Percentiles rank a stretch among this genome's conserved stretches.
Evolutionary conservation across 129 eudicot genomes (phyloP).

Genomic region (Escallonia herrerae): DNA sequence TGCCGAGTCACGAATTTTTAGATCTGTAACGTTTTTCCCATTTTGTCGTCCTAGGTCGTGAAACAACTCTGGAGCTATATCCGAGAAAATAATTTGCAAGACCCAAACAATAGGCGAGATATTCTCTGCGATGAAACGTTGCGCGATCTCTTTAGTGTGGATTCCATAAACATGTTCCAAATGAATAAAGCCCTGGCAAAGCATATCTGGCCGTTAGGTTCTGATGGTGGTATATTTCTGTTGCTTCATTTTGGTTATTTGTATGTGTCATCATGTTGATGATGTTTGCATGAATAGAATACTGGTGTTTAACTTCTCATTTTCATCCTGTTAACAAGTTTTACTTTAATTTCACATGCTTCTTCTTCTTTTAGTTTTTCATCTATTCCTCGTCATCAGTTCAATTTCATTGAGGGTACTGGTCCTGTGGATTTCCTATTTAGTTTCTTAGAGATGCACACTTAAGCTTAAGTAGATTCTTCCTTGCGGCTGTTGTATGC

Average conservation of each 20-base stretch:
- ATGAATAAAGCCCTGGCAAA: slow-evolving; percentile 80
- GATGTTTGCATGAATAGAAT: background rate
- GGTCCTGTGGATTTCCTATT: too few relatives aligned
- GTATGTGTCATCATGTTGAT: background rate
- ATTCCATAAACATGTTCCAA: slow-evolving; percentile 71
- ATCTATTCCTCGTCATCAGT: too few relatives aligned
- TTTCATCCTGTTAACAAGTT: background rate
- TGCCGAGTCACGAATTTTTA: background rate
- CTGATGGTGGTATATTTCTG: slow-evolving; percentile 44
- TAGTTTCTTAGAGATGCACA: too few relatives aligned
- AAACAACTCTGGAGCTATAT: slow-evolving; percentile 82
- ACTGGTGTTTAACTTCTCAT: background rate
- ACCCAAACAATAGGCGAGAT: slow-evolving; percentile 59
- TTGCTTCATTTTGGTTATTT: background rate
- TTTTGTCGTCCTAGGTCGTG: slow-evolving; percentile 48
- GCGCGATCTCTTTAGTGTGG: slow-evolving; percentile 60
- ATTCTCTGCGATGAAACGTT: slow-evolving; percentile 71
- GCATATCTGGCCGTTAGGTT: slow-evolving; percentile 80
- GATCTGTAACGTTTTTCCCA: background rate
- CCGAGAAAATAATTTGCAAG: slow-evolving; percentile 65
- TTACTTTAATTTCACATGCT: background rate
- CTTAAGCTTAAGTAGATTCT: too few relatives aligned
- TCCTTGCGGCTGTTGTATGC: too few relatives aligned
- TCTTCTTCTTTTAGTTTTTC: too few relatives aligned
- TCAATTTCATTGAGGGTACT: too few relatives aligned